Conservation (phyloP, 2,329 filamentous ascomycete species). For the Colletotrichum orchidophilum region DNA sequence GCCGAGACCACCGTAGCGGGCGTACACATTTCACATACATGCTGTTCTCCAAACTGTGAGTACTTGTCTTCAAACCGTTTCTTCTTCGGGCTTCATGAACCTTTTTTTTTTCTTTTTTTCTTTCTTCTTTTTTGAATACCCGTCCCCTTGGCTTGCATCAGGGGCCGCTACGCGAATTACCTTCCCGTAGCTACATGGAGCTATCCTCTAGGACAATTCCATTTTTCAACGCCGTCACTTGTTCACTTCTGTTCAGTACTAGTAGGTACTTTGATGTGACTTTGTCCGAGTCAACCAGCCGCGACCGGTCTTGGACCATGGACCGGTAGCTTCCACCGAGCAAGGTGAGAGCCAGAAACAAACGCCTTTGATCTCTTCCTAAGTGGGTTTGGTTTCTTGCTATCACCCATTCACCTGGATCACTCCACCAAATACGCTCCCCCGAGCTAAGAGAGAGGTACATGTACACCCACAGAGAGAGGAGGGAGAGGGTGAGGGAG, state of each 20-base stretch:
- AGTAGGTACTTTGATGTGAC: slow-evolving; percentile 10
- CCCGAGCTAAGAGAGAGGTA: background rate
- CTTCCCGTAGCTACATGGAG: background rate
- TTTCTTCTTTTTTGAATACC: background rate
- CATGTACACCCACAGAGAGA: background rate
- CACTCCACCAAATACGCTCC: background rate
- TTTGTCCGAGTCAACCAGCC: slow-evolving; percentile 11
- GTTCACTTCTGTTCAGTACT: background rate
- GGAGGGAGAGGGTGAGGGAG: background rate
- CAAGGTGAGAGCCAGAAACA: background rate
- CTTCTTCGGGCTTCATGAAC: background rate
- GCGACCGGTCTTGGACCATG: background rate
- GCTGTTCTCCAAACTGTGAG: background rate
- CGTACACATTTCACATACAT: background rate
- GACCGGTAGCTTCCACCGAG: background rate
- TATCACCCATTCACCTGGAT: background rate
- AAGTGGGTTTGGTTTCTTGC: background rate
- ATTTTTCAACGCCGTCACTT: slow-evolving; percentile 8
- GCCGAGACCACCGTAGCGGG: background rate
- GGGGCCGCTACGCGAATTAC: background rate
- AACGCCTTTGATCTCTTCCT: background rate
- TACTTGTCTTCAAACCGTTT: slow-evolving; percentile 13
- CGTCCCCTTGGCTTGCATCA: slow-evolving; percentile 13
- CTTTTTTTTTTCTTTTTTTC: background rate
- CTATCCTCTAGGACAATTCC: background rate